These are phyloP conservation scores for Lichtheimia ornata DNA, from an alignment of 371 early-diverging fungal species.

Conservation along the genomic window DNA sequence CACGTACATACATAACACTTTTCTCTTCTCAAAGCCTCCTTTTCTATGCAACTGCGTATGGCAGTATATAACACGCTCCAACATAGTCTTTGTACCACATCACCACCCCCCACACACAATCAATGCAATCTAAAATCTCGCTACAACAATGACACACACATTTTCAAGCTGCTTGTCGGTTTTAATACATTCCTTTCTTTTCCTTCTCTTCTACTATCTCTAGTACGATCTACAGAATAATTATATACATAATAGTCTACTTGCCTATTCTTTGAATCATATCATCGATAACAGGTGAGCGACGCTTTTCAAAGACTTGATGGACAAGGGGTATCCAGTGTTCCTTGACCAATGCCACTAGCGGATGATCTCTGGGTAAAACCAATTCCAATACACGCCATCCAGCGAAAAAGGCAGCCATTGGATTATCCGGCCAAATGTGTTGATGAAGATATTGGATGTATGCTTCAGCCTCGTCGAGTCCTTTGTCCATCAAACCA, in stretches of 20 bases:
- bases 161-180: neutral
- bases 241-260: neutral
- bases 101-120: neutral
- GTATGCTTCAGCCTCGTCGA: slow-evolving; percentile 39
- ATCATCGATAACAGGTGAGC: slow-evolving; percentile 29
- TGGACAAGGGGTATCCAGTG: slow-evolving; percentile 33
- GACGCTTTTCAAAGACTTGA: slow-evolving; percentile 23
- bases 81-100: neutral
- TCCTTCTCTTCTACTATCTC: neutral
- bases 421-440: slow-evolving; percentile 33
- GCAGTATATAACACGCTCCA: neutral
- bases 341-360: slow-evolving; percentile 1
- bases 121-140: neutral
- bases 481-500: slow-evolving; percentile 31
- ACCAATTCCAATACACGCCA: slow-evolving; percentile 36
- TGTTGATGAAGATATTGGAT: slow-evolving; percentile 14
- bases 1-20: neutral
- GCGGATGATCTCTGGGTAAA: slow-evolving; percentile 24
- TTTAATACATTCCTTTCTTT: neutral
- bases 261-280: slow-evolving; percentile 25
- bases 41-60: too few species aligned
- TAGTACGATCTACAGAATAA: neutral
- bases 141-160: neutral
- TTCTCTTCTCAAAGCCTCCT: neutral
- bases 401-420: slow-evolving; percentile 48